Percentiles rank a stretch among this genome's conserved stretches.
phyloP scores from a whole-genome alignment of 2,329 filamentous ascomycete genomes.

The Sporothrix sp. region DNA sequence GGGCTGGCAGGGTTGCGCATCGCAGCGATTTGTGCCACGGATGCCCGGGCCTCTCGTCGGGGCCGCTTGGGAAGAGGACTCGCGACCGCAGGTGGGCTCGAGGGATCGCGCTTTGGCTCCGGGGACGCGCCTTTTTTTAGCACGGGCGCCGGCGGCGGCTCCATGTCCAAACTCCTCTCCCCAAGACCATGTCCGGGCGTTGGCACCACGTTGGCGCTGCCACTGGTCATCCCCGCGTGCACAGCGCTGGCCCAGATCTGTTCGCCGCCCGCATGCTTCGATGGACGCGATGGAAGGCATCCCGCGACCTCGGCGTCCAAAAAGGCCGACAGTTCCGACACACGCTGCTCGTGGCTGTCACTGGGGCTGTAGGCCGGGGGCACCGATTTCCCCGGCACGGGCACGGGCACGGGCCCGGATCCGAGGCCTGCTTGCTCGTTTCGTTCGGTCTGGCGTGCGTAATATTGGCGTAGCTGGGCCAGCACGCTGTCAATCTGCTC shows the following conservation, averaged over 20 bases:
- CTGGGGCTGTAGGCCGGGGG: not conserved
- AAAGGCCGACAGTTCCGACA: constrained; percentile 10
- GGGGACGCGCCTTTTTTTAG: not conserved
- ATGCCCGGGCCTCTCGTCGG: not conserved
- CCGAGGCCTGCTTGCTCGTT: not conserved
- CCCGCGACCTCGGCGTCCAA: constrained; percentile 6
- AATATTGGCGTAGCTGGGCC: constrained; percentile 10
- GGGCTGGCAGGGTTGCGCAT: not conserved
- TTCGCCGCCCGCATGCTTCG: not conserved
- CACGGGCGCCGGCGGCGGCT: constrained; percentile 7
- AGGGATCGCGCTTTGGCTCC: not conserved
- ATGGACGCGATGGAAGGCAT: not conserved
- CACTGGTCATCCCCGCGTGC: not conserved
- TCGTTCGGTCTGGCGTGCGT: not conserved
- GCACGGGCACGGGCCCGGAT: no score
- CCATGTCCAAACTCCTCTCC: constrained; percentile 1
- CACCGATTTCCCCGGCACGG: not conserved
- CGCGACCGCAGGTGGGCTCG: not conserved
- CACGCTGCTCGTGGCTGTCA: constrained; percentile 6
- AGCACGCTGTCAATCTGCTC: constrained; percentile 10
- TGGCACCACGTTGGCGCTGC: not conserved
- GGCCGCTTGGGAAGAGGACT: constrained; percentile 1
- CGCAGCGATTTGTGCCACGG: not conserved
- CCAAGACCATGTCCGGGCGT: constrained; percentile 1
- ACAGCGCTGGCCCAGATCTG: not conserved